Evolutionary conservation across 164 flowering plant species (phyloP).

Genomic region (Dillenia turbinata): DNA sequence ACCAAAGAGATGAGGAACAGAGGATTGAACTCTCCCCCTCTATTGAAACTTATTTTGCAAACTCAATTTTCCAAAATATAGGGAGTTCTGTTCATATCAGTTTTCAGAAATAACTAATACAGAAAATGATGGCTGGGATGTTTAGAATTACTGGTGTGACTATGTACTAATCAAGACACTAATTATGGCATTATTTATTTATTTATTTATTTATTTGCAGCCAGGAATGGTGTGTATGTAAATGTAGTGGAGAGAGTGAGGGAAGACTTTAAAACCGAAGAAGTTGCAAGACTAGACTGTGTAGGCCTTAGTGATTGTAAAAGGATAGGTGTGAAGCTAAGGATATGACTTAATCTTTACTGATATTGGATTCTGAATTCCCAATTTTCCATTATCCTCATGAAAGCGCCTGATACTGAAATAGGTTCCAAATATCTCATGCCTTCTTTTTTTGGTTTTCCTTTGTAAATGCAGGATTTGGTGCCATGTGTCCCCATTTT

Average conservation of each 20-base stretch:
- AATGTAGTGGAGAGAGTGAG: conserved; percentile 75
- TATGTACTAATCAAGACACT: no score
- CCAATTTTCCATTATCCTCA: no score
- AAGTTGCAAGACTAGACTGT: conserved; percentile 83
- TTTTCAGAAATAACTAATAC: no score
- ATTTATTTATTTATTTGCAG: no score
- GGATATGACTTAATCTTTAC: conserved; percentile 31
- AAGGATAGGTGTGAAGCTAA: conserved; percentile 80
- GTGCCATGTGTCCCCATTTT: conserved; percentile 92
- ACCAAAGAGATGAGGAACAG: conserved; percentile 78
- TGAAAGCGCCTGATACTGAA: not conserved
- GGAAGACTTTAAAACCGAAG: conserved; percentile 68
- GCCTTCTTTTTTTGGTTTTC: not conserved
- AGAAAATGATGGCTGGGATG: no score
- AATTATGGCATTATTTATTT: not conserved
- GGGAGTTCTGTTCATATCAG: no score
- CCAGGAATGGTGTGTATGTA: conserved; percentile 89
- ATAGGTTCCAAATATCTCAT: not conserved
- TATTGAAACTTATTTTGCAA: conserved; percentile 81
- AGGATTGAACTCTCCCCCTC: conserved; percentile 57
- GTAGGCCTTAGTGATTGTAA: conserved; percentile 85
- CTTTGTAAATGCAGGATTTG: conserved; percentile 57
- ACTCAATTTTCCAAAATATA: not conserved
- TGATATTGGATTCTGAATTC: not conserved
- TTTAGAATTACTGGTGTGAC: no score